Base-by-base conservation (phyloP, 2,329 filamentous ascomycete genomes). In the Fusarium verrucosum region DNA sequence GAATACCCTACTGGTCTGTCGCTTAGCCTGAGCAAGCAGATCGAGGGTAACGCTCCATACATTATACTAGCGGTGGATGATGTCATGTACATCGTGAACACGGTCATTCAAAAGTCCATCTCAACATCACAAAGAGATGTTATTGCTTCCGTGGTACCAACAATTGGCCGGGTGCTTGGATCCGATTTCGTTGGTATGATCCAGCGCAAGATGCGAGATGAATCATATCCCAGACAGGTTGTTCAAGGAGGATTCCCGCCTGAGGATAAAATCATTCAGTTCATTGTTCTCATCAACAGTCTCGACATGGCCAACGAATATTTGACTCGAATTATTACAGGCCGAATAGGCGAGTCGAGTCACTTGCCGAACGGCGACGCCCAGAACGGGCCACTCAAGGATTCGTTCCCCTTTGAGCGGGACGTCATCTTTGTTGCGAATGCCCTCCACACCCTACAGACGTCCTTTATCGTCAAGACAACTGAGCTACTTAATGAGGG, bases 21-120 rank as follows among this genome's bases (percentile, higher is more conserved):
- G 1, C 82, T 99, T 30, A 92, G 89, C 72, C 82, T 89, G 37
- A 89, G 85, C 71, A 91, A 85, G 72, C 83, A 89, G 5, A 82
- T 97, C 38, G 87, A 90, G 49, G 86, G 89, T 56, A 92, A 93
- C 69, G 86, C 92, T 4, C 95, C 95, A 1, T 96, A 92, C 73
- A 97, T 99, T 71, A 94, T 95, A 38, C 93, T 94, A 3, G 94
- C 94, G 1, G 94, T 99, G 10, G 95, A 99, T 80, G 95, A 97
- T 79, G 93, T 98, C 73, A 98, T 99, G 94, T 99, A 98, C 78
- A 97, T 99, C 70, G 92, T 97, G 74, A 96, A 96, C 74, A 90
- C 94, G 46, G 91, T 98, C 30, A 83, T 98, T 9, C 90, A 96
- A 65, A 89, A 94, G 66, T 91, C 92, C 0, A 82, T 98, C 20